These are phyloP conservation scores for Phytophthora rubi DNA, from an alignment of 352 stramenopile genomes.

Conservation along the genomic window DNA sequence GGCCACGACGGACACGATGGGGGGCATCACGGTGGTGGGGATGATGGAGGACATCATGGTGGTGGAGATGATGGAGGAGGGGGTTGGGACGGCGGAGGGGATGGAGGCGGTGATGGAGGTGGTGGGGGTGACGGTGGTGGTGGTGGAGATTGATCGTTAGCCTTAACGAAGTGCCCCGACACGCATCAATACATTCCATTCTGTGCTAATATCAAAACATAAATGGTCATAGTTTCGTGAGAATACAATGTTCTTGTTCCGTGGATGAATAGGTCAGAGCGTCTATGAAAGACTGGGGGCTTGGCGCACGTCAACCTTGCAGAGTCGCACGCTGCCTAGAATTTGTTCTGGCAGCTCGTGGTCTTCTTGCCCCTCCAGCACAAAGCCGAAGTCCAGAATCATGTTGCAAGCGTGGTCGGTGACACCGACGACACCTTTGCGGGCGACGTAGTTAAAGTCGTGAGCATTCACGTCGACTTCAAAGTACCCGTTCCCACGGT, in stretches of 20 bases:
- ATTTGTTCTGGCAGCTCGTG: conserved; percentile 80
- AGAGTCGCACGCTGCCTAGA: conserved; percentile 73
- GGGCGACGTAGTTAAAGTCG: conserved; percentile 85
- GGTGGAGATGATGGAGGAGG: background rate
- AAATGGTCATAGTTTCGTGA: background rate
- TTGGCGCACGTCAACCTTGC: conserved; percentile 73
- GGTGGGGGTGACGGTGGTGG: background rate
- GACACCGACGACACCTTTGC: conserved; percentile 75
- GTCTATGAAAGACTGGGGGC: conserved; percentile 50
- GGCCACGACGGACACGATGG: conserved; percentile 4
- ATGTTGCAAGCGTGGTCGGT: conserved; percentile 82
- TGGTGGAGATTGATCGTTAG: background rate
- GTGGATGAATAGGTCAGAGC: background rate
- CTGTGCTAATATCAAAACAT: too few relatives aligned
- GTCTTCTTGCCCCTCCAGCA: conserved; percentile 83
- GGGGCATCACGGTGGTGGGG: background rate
- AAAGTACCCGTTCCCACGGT: conserved; percentile 75
- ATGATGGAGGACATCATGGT: background rate
- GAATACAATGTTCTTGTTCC: background rate
- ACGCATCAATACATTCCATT: background rate
- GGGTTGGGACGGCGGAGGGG: background rate
- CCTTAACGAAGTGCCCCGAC: too few relatives aligned
- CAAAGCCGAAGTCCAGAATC: conserved; percentile 86
- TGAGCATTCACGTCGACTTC: conserved; percentile 86
- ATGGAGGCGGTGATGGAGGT: conserved; percentile 4